A percentile compares a stretch with the other conserved stretches of the same genome.
These are phyloP conservation scores for Solanum aculeatissimum DNA, from an alignment of 305 asterid species.

Conservation along the genomic window DNA sequence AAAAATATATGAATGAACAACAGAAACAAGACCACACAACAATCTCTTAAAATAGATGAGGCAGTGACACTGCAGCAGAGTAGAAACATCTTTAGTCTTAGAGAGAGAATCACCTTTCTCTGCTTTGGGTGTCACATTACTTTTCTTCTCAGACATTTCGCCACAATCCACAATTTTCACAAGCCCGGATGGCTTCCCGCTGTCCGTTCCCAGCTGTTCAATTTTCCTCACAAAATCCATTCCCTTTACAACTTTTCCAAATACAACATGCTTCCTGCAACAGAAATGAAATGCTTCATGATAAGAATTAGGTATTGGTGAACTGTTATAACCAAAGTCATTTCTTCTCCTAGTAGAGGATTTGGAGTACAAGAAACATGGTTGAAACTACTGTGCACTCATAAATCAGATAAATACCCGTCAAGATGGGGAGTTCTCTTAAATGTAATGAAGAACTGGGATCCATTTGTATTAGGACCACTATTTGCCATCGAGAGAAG, in stretches of 20 bases:
- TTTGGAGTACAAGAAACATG: background rate
- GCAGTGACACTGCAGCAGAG: background rate
- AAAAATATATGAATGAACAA: conserved; percentile 5
- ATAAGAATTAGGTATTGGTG: background rate
- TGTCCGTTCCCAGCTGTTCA: conserved; percentile 68
- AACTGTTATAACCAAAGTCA: background rate
- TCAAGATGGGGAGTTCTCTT: conserved; percentile 92
- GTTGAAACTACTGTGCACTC: background rate
- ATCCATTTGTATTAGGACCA: conserved; percentile 94
- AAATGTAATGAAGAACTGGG: conserved; percentile 86
- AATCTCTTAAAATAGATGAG: background rate
- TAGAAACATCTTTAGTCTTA: background rate
- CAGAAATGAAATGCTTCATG: background rate
- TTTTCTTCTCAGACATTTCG: conserved; percentile 35
- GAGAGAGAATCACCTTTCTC: conserved; percentile 44
- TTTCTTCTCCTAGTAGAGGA: background rate
- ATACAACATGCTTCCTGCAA: conserved; percentile 92
- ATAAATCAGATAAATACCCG: conserved; percentile 38
- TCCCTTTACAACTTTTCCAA: conserved; percentile 88
- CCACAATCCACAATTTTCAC: conserved; percentile 82
- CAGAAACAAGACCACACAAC: conserved; percentile 3
- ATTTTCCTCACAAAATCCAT: conserved; percentile 72
- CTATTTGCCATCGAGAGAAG: conserved; percentile 96
- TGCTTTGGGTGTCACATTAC: conserved; percentile 18
- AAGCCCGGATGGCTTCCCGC: conserved; percentile 49